Percentiles rank a stretch among this genome's conserved stretches.
Conservation (phyloP, 129 eudicot genomes). For the Rutidosis leptorrhynchoides region DNA sequence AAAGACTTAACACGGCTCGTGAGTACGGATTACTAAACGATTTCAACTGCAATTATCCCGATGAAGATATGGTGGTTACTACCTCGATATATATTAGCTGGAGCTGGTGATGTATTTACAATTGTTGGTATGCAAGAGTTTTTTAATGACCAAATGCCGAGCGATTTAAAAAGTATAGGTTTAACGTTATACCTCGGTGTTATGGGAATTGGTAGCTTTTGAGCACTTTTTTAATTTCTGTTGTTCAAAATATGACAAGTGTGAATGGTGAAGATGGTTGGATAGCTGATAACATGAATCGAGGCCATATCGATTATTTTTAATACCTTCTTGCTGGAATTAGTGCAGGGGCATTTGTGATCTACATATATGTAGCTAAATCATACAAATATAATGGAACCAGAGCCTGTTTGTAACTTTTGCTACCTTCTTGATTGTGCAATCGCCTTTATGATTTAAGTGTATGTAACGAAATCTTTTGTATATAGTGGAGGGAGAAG, state of each 20-base stretch:
- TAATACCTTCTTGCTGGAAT: constrained; percentile 63
- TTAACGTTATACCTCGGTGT: constrained; percentile 51
- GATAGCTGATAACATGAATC: constrained; percentile 62
- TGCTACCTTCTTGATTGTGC: constrained; percentile 59
- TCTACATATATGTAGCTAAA: constrained; percentile 40
- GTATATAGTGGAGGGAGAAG: constrained; percentile 28
- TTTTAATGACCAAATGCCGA: constrained; percentile 66
- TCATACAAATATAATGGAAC: constrained; percentile 42
- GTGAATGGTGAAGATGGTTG: constrained; percentile 45
- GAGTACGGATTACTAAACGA: constrained; percentile 42
- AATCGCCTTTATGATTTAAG: constrained; percentile 30
- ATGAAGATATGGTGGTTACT: constrained; percentile 76
- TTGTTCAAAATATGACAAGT: constrained; percentile 41
- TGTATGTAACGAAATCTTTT: constrained; percentile 45
- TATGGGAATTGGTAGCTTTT: constrained; percentile 57
- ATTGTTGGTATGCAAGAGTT: constrained; percentile 74
- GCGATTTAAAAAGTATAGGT: constrained; percentile 58
- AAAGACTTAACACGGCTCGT: constrained; percentile 49
- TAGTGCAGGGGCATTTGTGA: constrained; percentile 40
- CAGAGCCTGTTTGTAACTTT: constrained; percentile 33
- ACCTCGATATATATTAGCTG: constrained; percentile 61
- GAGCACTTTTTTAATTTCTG: constrained; percentile 57
- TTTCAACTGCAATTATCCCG: constrained; percentile 42
- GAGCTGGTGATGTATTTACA: constrained; percentile 49
- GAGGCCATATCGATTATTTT: constrained; percentile 72